Evolutionary conservation across 306 rosid genomes (phyloP).

Genomic region (Arachis stenosperma): DNA sequence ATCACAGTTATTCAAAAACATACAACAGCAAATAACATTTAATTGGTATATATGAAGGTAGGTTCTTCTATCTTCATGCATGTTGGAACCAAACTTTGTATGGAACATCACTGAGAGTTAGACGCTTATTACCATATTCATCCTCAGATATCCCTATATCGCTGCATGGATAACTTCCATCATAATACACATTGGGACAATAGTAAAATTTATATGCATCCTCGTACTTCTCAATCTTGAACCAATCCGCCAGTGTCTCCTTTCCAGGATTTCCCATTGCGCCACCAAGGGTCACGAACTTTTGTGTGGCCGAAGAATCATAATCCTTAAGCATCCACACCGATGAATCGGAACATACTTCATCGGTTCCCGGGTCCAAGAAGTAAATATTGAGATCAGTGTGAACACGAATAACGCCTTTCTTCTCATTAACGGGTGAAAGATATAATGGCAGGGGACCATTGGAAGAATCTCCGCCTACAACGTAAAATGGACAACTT

Average conservation of each 20-base stretch:
- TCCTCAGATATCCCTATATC: slow-evolving; percentile 39
- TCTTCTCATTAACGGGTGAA: slow-evolving; percentile 24
- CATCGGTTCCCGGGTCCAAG: neutral
- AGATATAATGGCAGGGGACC: slow-evolving; percentile 29
- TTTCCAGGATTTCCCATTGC: slow-evolving; percentile 40
- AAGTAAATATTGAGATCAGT: slow-evolving; percentile 49
- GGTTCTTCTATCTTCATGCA: neutral
- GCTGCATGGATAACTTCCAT: slow-evolving; percentile 46
- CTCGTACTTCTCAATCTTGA: slow-evolving; percentile 44
- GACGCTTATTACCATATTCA: slow-evolving; percentile 19
- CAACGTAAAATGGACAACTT: too few relatives aligned
- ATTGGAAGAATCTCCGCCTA: too few relatives aligned
- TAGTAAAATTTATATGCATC: slow-evolving; percentile 47
- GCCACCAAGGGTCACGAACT: slow-evolving; percentile 44
- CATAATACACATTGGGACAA: slow-evolving; percentile 54
- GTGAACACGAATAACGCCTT: slow-evolving; percentile 28
- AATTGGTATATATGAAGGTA: too few relatives aligned
- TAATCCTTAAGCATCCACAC: slow-evolving; percentile 46
- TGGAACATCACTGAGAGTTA: slow-evolving; percentile 16
- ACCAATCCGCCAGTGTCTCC: slow-evolving; percentile 33
- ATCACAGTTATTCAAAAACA: neutral
- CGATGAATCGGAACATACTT: slow-evolving; percentile 14
- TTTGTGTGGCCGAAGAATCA: slow-evolving; percentile 8
- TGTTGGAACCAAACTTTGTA: slow-evolving; percentile 10
- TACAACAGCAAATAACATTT: too few relatives aligned